Evolutionary conservation across 2,329 filamentous ascomycete species (phyloP), one percentile per base, ranked within the genome.

Genomic region (Cyclaneusma minus): DNA sequence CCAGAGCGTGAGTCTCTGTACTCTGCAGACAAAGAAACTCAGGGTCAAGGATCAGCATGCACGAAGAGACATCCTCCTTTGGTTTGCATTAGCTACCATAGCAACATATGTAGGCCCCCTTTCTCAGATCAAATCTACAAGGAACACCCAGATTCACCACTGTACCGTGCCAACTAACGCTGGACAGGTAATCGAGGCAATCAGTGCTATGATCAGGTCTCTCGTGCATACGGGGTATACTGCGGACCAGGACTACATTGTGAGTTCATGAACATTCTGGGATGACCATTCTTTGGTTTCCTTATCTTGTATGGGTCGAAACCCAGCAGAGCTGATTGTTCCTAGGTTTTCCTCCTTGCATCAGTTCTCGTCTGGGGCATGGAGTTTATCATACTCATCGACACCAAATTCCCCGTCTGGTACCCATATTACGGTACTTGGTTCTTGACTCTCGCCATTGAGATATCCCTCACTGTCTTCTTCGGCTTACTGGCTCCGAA

Each of bases 351-450:
- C 28, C 52, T 65, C 19, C 49, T 79, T 14, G 65, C 71, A 2
- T 75, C 68, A 29, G 55, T 71, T 23, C 49, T 80, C 15, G 56
- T 69, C n/a, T 81, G 74, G 46, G 62, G 67, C 3, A 59, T 73
- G 9, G 58, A 76, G 37, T 52, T 70, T 31, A 56, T 64, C 21
- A 58, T 58, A 12, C 54, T 78, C 9, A 50, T 56, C 3, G 62
- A 68, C 27, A 52, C 55, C 11, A 43, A 54, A 16, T 54, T 58
- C 27, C 56, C 60, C 3, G 56, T 68, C 7, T 74, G 69, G 59
- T 69, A 73, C 37, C 69, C 73, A 0, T 71, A 69, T 34, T 64
- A 65, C 35, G 72, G 69, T 11, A 65, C 67, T 8, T 77, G 73
- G 59, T 36, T 64, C 16, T 45, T 78, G 10, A 65, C 64, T 9